phyloP scores from a whole-genome alignment of 2,329 filamentous ascomycete genomes.

The Aspergillus pseudoglaucus region DNA sequence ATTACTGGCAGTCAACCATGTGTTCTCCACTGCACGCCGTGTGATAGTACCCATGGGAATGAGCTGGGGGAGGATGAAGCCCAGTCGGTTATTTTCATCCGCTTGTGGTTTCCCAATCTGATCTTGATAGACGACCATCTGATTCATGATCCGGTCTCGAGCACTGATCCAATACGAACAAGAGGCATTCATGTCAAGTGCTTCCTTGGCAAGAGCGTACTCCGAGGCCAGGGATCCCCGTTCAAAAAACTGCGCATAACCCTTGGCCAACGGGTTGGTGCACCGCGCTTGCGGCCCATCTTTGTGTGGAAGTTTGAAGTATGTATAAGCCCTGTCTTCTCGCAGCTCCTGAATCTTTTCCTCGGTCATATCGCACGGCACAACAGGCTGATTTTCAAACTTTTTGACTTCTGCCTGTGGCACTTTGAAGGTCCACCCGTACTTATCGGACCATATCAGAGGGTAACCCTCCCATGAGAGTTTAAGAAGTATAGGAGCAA shows the following conservation, averaged over 20 bases:
- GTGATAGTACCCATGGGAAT: constrained; percentile 99
- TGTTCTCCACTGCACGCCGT: constrained; percentile 88
- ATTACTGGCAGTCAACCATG: constrained; percentile 96
- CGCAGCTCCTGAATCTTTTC: constrained; percentile 62
- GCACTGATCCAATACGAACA: constrained; percentile 99
- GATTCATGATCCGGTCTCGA: constrained; percentile 84
- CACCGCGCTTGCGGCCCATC: constrained; percentile 83
- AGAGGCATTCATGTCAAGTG: constrained; percentile 95
- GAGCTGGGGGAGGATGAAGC: constrained; percentile 88
- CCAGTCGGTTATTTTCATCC: constrained; percentile 40
- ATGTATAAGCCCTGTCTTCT: constrained; percentile 60
- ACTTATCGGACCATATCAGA: constrained; percentile 84
- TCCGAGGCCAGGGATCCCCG: constrained; percentile 80
- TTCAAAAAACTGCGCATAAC: constrained; percentile 86
- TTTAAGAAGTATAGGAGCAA: constrained; percentile 76
- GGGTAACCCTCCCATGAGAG: constrained; percentile 86
- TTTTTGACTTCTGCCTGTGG: constrained; percentile 53
- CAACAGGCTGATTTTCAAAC: constrained; percentile 66
- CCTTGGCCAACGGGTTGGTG: constrained; percentile 80
- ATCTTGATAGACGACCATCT: constrained; percentile 84
- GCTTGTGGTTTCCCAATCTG: constrained; percentile 39
- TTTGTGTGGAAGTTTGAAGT: constrained; percentile 95
- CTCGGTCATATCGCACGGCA: constrained; percentile 67
- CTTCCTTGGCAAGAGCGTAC: constrained; percentile 85
- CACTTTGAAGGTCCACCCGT: constrained; percentile 89